phyloP scores from a whole-genome alignment of 2,329 filamentous ascomycete species.

The Scedosporium dehoogii region DNA sequence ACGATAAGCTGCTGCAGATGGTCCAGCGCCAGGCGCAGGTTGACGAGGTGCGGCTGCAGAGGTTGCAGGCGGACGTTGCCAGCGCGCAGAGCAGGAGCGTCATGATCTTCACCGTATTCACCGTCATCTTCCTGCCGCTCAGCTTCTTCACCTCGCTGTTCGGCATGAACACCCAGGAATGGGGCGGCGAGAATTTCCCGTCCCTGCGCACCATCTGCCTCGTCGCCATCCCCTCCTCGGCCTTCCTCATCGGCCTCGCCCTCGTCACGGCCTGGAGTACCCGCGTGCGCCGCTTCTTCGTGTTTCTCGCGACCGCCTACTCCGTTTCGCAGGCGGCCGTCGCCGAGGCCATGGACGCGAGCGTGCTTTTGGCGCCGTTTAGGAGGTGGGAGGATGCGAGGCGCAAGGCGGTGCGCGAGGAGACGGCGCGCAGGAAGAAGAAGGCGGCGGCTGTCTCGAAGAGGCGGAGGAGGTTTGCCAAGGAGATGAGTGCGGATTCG shows the following conservation, averaged over 20 bases:
- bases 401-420: neutral
- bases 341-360: neutral
- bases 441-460: constrained; percentile 17
- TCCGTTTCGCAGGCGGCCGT: neutral
- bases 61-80: constrained; percentile 52
- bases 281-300: constrained; percentile 24
- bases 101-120: constrained; percentile 57
- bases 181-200: constrained; percentile 39
- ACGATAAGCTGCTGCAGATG: constrained; percentile 57
- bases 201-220: constrained; percentile 33
- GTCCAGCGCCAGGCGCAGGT: constrained; percentile 58
- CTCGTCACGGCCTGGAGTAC: constrained; percentile 48
- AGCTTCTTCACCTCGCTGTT: constrained; percentile 58
- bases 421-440: constrained; percentile 2
- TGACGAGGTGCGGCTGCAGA: constrained; percentile 53
- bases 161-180: constrained; percentile 55
- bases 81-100: constrained; percentile 52
- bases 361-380: neutral
- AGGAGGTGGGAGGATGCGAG: neutral
- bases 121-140: constrained; percentile 53
- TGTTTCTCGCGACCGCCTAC: constrained; percentile 11
- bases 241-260: constrained; percentile 36
- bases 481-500: constrained; percentile 20
- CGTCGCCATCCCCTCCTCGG: constrained; percentile 38
- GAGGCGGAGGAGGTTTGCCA: constrained; percentile 16